Base-by-base conservation (phyloP, 1,139 yeast genomes). In the Yamadazyma triangularis region DNA sequence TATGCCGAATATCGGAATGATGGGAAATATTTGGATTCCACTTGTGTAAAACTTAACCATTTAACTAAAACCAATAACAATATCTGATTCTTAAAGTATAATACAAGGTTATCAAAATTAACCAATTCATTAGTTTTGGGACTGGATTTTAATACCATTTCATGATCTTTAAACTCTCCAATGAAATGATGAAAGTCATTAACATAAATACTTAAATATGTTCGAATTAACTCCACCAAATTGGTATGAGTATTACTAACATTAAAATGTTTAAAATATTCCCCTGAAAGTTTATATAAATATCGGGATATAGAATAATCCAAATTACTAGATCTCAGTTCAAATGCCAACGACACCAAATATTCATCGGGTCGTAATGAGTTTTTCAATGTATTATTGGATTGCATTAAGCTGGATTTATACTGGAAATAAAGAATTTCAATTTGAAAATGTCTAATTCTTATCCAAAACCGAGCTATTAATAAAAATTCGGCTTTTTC, bases 21-120 rank as follows among this genome's bases (percentile, higher is more conserved):
- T 0, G 69, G 64, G 35, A 59, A 63, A 41, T 63, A 56, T 7
- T 48, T 48, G 1, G 46, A 33, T 39, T 63, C 68, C 13, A 60
- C 42, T 25, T 53, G 46, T 15, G 60, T 41, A 30, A 62, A 54
- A 19, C 58, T 51, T 25, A 62, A 42, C 66, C 66, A 61, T 34
- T 58, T 43, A 8, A 55, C 44, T 34, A 50, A 51, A 8, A 47
- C 41, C 8, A 44, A 34, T 19, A 48, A 33, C 2, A 46, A 31
- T 6, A 44, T 25, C 34, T 58, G 64, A 38, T 50, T 53, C 30
- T 41, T 43, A 8, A 47, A 32, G 16, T 54, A 44, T 13, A 50
- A 29, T 14, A 39, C 37, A n/a, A 56, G 19, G 9, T 18, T 18
- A 18, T 45, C 50, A 6, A 28, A 15, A 12, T 26, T 12, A 19